Evolutionary conservation across 495 filamentous ascomycete species (phyloP).

Genomic region (Penicillium pancosmium): DNA sequence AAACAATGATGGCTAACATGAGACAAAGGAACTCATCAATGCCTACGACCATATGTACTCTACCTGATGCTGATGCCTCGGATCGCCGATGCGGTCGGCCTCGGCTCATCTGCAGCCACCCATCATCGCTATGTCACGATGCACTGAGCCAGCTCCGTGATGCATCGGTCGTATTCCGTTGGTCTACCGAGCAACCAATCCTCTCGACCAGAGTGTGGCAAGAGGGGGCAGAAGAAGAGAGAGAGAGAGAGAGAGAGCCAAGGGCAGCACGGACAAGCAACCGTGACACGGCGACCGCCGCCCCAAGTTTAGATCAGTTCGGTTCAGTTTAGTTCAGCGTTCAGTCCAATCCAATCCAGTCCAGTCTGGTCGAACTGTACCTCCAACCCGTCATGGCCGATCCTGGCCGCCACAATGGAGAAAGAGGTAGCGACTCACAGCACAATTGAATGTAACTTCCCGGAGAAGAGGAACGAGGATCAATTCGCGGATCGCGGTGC

Average conservation of each 20-base stretch:
- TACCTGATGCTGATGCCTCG: background rate
- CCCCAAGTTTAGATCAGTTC: constrained; percentile 6
- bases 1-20: too few species aligned
- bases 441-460: constrained; percentile 22
- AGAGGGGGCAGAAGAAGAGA: background rate
- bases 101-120: constrained; percentile 18
- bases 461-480: constrained; percentile 23
- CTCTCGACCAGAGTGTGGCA: constrained; percentile 8
- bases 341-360: background rate
- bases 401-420: constrained; percentile 12
- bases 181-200: constrained; percentile 10
- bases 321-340: too few species aligned
- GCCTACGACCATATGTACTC: too few species aligned
- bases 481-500: constrained; percentile 21
- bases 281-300: constrained; percentile 21
- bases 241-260: background rate
- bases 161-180: constrained; percentile 10
- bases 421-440: background rate
- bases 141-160: constrained; percentile 10
- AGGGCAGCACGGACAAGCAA: constrained; percentile 2
- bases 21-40: too few species aligned
- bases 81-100: constrained; percentile 20
- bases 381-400: constrained; percentile 10
- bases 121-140: constrained; percentile 3
- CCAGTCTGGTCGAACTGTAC: background rate